A percentile compares a stretch with the other conserved stretches of the same genome.
phyloP scores from a whole-genome alignment of 2,329 filamentous ascomycete genomes.

The Coniochaeta sp. region DNA sequence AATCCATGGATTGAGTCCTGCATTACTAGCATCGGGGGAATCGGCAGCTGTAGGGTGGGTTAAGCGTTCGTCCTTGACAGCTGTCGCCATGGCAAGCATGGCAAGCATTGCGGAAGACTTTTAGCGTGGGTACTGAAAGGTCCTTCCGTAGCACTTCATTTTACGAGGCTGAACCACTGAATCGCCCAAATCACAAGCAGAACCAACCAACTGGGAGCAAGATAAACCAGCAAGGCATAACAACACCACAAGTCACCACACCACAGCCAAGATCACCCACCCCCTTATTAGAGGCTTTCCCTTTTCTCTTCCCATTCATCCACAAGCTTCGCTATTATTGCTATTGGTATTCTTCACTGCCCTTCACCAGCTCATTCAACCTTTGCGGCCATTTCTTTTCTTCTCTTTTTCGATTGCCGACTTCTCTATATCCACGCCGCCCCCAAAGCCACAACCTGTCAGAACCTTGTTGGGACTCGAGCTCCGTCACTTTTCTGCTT shows the following conservation, averaged over 20 bases:
- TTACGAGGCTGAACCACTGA: slow-evolving; percentile 2
- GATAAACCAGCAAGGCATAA: background rate
- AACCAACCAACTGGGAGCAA: background rate
- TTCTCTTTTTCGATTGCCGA: background rate
- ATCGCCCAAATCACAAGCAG: background rate
- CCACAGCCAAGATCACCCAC: background rate
- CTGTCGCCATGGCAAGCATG: background rate
- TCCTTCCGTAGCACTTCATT: slow-evolving; percentile 1
- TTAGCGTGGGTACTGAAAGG: background rate
- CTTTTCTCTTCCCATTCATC: background rate
- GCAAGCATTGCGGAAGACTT: too few species aligned
- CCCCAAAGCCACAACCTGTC: background rate
- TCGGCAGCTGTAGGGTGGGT: background rate
- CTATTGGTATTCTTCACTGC: background rate
- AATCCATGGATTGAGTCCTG: background rate
- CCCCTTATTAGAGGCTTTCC: background rate
- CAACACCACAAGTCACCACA: slow-evolving; percentile 1
- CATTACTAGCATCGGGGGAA: too few species aligned
- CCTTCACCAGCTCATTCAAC: background rate
- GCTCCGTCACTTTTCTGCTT: background rate
- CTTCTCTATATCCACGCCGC: background rate
- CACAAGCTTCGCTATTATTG: background rate
- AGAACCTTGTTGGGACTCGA: background rate
- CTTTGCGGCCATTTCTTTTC: too few species aligned
- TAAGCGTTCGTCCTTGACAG: background rate